Evolutionary conservation across 176 grass and related monocot genomes (phyloP).

Genomic region (Dactylis glomerata): DNA sequence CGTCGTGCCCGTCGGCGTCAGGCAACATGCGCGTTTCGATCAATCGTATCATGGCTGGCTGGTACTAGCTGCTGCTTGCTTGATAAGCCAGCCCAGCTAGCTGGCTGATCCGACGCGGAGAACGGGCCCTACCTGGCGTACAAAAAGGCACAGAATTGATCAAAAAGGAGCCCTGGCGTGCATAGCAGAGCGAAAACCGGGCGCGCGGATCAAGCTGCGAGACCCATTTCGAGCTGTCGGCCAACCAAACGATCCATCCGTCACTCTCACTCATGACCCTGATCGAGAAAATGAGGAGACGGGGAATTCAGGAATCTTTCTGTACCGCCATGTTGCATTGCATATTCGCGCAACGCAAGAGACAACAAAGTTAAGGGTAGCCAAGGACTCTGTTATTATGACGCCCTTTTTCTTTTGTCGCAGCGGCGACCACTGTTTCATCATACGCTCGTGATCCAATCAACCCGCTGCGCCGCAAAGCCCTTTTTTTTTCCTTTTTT

Average conservation of each 20-base stretch:
- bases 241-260: neutral
- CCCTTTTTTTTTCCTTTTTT: neutral
- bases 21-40: neutral
- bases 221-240: constrained; percentile 29
- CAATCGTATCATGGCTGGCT: neutral
- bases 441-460: neutral
- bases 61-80: neutral
- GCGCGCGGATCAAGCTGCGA: neutral
- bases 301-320: constrained; percentile 18
- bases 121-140: constrained; percentile 12
- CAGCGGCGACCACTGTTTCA: neutral
- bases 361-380: neutral
- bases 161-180: neutral
- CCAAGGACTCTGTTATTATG: neutral
- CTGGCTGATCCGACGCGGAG: constrained; percentile 18
- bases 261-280: neutral
- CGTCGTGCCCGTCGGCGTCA: constrained; percentile 32
- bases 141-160: neutral
- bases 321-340: neutral
- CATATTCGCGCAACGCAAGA: neutral
- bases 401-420: constrained; percentile 10
- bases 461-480: neutral
- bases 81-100: neutral
- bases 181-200: neutral
- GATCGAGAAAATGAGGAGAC: neutral